Evolutionary conservation across 306 rosid species (phyloP), one percentile per base, ranked within the genome.

Genomic region (Glycyrrhiza uralensis): DNA sequence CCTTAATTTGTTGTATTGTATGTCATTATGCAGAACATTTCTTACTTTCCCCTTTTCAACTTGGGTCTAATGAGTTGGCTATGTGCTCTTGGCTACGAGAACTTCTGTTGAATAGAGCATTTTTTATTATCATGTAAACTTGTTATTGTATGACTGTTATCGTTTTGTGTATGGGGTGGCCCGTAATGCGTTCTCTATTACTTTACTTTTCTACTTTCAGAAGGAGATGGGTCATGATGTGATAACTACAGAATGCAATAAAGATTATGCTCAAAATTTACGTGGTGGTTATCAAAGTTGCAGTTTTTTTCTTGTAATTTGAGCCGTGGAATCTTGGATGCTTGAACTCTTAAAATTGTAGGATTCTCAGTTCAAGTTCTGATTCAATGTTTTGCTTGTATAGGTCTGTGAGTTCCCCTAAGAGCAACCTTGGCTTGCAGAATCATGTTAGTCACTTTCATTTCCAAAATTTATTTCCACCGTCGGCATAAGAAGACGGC

Each of bases 371-470:
- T 75, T 71, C 28, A 50, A 70, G 60, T 70, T 78, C 85, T 81
- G 76, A 81, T 79, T 56, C 60, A 58, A 13, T 77, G 58, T 74
- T 84, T 81, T 84, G 68, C 80, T 85, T 84, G 69, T 81, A 55
- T 78, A 85, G 88, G 57, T 76, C 80, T 75, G 79, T 85, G 82
- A 85, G 58, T n/a, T 56, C 44, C 76, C 59, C 61, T 42, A 69
- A 63, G 67, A 68, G 80, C 81, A 64, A 49, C 72, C 64, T 44
- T 71, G 74, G 79, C 76, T 56, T 66, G 72, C 79, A 51, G 79
- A 64, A 28, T 45, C 20, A 60, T 51, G 71, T 38, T 41, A 64
- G 29, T 52, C 67, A 39, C 66, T 65, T 75, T 3, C 44, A 66
- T 71, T 73, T 64, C 49, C 69, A 28, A 28, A 69, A 69, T 23